A percentile compares a stretch with the other conserved stretches of the same genome.
Evolutionary conservation across 129 eudicot genomes (phyloP).

Genomic region (Solidago caesia): DNA sequence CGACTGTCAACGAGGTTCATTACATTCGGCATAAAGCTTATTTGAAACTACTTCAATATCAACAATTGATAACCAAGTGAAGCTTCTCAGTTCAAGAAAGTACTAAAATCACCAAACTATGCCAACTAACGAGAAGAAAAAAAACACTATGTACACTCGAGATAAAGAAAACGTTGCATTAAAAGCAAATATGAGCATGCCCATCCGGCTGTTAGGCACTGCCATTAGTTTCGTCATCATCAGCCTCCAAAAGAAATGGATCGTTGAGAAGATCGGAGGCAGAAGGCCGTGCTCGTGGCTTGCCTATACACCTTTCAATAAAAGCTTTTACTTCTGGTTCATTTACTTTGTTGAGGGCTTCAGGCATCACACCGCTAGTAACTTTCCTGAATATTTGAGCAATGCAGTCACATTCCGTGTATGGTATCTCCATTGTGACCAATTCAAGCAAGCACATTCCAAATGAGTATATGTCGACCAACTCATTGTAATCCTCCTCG

Average conservation of each 20-base stretch:
- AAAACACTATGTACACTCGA: slow-evolving; percentile 5
- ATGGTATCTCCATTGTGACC: slow-evolving; percentile 77
- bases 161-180: background rate
- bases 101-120: slow-evolving; percentile 12
- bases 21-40: background rate
- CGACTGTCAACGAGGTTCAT: background rate
- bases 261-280: slow-evolving; percentile 75
- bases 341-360: slow-evolving; percentile 51
- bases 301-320: slow-evolving; percentile 61
- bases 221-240: slow-evolving; percentile 24
- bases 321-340: slow-evolving; percentile 60
- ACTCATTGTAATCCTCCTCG: slow-evolving; percentile 73
- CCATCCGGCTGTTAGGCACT: slow-evolving; percentile 1
- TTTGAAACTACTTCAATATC: background rate
- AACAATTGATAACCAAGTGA: slow-evolving; percentile 2
- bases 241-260: slow-evolving; percentile 50
- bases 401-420: slow-evolving; percentile 62
- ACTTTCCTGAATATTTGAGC: slow-evolving; percentile 81
- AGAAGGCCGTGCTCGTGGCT: slow-evolving; percentile 55
- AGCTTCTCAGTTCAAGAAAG: slow-evolving; percentile 15
- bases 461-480: slow-evolving; percentile 75
- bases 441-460: slow-evolving; percentile 83
- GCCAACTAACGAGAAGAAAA: background rate
- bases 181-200: background rate
- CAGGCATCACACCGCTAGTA: slow-evolving; percentile 60